Evolutionary conservation across 2,329 filamentous ascomycete genomes (phyloP).

Genomic region (Aureobasidium sp.): DNA sequence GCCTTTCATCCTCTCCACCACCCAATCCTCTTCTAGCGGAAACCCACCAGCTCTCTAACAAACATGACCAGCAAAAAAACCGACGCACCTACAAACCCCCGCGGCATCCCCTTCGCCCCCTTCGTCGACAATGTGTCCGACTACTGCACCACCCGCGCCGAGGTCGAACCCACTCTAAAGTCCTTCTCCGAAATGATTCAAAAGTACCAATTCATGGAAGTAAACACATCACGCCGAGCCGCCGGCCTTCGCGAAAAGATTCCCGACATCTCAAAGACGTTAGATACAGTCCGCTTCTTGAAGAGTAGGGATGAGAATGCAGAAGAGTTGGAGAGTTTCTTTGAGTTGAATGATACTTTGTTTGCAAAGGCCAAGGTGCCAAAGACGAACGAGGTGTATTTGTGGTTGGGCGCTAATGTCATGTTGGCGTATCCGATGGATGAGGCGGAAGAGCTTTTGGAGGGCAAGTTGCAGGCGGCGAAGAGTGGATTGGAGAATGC

Average conservation of each 20-base stretch:
- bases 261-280: slow-evolving; percentile 90
- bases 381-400: slow-evolving; percentile 81
- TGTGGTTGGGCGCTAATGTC: slow-evolving; percentile 98
- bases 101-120: slow-evolving; percentile 68
- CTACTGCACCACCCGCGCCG: slow-evolving; percentile 68
- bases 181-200: slow-evolving; percentile 92
- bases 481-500: slow-evolving; percentile 76
- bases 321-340: slow-evolving; percentile 80
- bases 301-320: slow-evolving; percentile 60
- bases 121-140: slow-evolving; percentile 86
- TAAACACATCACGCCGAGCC: slow-evolving; percentile 78
- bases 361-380: slow-evolving; percentile 81
- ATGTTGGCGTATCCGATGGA: slow-evolving; percentile 92
- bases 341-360: slow-evolving; percentile 93
- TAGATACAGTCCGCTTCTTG: slow-evolving; percentile 84
- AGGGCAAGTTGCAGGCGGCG: slow-evolving; percentile 69
- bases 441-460: slow-evolving; percentile 73
- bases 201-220: slow-evolving; percentile 99
- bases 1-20: not conserved
- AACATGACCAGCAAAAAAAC: slow-evolving; percentile 7
- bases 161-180: slow-evolving; percentile 72
- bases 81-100: slow-evolving; percentile 57
- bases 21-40: not conserved
- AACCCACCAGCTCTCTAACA: not conserved
- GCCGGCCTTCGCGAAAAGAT: slow-evolving; percentile 86